These are phyloP conservation scores for Fusarium verrucosum DNA, from an alignment of 2,329 filamentous ascomycete species.

Conservation along the genomic window DNA sequence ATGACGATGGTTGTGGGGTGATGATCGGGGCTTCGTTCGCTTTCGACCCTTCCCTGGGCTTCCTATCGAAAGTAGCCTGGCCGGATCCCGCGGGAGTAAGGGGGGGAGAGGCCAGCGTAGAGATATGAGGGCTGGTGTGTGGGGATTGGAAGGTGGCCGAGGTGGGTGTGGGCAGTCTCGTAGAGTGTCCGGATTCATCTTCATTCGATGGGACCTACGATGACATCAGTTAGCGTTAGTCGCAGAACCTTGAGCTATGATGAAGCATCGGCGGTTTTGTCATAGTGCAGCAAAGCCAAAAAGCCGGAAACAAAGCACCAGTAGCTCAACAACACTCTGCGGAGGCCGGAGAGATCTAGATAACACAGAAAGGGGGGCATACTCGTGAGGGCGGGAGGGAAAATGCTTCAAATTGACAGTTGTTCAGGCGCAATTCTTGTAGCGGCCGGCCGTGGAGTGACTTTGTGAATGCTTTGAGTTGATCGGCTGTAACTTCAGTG, in stretches of 20 bases:
- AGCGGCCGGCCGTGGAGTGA: conserved; percentile 78
- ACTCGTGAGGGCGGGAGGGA: conserved; percentile 87
- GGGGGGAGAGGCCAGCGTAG: conserved; percentile 85
- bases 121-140: conserved; percentile 71
- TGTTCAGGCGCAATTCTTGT: conserved; percentile 83
- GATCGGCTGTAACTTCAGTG: conserved; percentile 63
- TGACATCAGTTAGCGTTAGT: conserved; percentile 44
- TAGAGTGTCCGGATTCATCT: conserved; percentile 67
- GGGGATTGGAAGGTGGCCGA: conserved; percentile 74
- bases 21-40: conserved; percentile 60
- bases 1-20: conserved; percentile 73
- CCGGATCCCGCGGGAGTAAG: conserved; percentile 84
- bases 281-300: not conserved
- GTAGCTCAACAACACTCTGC: not conserved
- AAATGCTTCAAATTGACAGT: conserved; percentile 89
- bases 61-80: conserved; percentile 48
- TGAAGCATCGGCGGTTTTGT: not conserved
- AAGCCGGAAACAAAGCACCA: not conserved
- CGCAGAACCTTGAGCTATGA: conserved; percentile 24
- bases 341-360: conserved; percentile 6
- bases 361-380: conserved; percentile 53
- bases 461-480: conserved; percentile 76
- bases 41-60: conserved; percentile 50
- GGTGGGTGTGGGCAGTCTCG: conserved; percentile 70
- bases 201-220: conserved; percentile 68